phyloP scores from a whole-genome alignment of 2,329 filamentous ascomycete genomes.

The Aschersonia sp. region DNA sequence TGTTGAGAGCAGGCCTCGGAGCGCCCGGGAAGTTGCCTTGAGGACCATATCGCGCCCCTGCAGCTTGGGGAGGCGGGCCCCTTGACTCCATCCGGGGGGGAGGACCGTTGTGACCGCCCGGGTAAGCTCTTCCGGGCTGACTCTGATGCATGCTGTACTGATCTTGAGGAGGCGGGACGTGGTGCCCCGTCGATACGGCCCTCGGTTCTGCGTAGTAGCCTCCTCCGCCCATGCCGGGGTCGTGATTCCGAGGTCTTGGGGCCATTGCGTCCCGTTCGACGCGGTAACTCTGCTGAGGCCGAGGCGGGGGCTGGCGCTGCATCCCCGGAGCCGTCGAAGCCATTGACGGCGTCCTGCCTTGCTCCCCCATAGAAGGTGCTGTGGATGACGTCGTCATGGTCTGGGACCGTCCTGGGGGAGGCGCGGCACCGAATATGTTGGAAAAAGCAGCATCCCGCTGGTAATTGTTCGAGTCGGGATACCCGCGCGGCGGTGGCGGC shows the following conservation, averaged over 20 bases:
- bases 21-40: slow-evolving; percentile 50
- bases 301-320: slow-evolving; percentile 49
- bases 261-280: slow-evolving; percentile 14
- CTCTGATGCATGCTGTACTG: slow-evolving; percentile 31
- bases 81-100: slow-evolving; percentile 52
- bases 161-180: slow-evolving; percentile 22
- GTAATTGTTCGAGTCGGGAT: slow-evolving; percentile 36
- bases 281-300: slow-evolving; percentile 27
- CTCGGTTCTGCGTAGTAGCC: slow-evolving; percentile 40
- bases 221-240: slow-evolving; percentile 26
- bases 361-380: slow-evolving; percentile 34
- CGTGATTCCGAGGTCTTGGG: slow-evolving; percentile 15
- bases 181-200: slow-evolving; percentile 32
- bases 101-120: slow-evolving; percentile 20
- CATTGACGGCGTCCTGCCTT: slow-evolving; percentile 69
- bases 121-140: slow-evolving; percentile 27
- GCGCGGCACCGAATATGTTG: slow-evolving; percentile 83
- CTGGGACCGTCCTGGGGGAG: slow-evolving; percentile 78
- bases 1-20: slow-evolving; percentile 58
- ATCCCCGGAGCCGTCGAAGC: slow-evolving; percentile 37
- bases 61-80: slow-evolving; percentile 28
- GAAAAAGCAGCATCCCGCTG: slow-evolving; percentile 92
- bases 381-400: slow-evolving; percentile 76
- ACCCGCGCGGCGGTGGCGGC: slow-evolving; percentile 28
- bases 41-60: slow-evolving; percentile 25